Conservation (phyloP, 2,329 filamentous ascomycete genomes). For the Fusarium sp. region DNA sequence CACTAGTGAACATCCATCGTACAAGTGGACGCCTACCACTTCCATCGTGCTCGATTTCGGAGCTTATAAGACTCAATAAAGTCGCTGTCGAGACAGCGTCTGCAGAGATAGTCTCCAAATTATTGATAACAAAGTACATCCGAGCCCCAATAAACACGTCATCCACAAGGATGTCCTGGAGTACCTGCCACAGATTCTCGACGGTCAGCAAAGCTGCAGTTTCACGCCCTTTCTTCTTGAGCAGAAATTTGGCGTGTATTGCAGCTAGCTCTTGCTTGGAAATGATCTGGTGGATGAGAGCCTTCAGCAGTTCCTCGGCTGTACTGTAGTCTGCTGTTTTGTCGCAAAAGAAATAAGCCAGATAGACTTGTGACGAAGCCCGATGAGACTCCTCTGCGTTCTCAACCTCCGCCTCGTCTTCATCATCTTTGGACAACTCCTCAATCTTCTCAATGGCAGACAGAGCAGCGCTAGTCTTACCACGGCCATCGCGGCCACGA, state of each 20-base stretch:
- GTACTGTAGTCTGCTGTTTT: conserved; percentile 52
- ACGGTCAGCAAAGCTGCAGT: conserved; percentile 22
- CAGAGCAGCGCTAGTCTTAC: conserved; percentile 56
- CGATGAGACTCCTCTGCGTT: conserved; percentile 10
- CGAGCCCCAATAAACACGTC: conserved; percentile 31
- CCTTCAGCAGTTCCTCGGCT: conserved; percentile 56
- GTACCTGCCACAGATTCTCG: conserved; percentile 53
- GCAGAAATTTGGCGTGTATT: conserved; percentile 51
- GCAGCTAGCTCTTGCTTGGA: conserved; percentile 50
- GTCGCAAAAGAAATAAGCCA: conserved; percentile 59
- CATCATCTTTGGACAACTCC: conserved; percentile 40
- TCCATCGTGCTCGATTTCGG: conserved; percentile 13
- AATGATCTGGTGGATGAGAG: conserved; percentile 54
- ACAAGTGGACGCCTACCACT: conserved; percentile 19
- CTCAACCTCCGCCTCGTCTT: conserved; percentile 47
- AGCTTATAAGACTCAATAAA: conserved; percentile 9
- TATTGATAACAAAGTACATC: conserved; percentile 57
- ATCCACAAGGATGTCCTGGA: conserved; percentile 57
- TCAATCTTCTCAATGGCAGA: conserved; percentile 55
- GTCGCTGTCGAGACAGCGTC: conserved; percentile 41
- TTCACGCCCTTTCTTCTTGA: conserved; percentile 42
- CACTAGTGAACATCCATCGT: conserved; percentile 57
- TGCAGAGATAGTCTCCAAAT: conserved; percentile 53
- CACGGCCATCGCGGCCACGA: conserved; percentile 55
- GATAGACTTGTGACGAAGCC: conserved; percentile 40